Base-by-base conservation (phyloP, 495 filamentous ascomycete species). In the Aspergillus kassunensis region DNA sequence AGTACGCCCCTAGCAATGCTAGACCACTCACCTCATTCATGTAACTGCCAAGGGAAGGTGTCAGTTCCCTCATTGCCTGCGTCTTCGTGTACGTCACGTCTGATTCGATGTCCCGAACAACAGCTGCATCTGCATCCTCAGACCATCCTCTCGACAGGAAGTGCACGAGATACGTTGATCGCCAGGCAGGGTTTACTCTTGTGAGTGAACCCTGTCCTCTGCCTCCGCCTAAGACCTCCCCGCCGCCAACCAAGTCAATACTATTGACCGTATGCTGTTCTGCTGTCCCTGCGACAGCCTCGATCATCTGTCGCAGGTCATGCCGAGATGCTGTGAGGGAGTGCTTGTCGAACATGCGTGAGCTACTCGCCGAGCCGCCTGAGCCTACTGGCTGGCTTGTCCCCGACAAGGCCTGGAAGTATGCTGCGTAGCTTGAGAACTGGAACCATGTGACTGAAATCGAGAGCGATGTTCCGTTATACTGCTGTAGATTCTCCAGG, bases 81-180 rank as follows among this genome's bases (percentile, higher is more conserved):
- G 75, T 70, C 63, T 79, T 79, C 24, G 70, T 70, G 36, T 74
- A 64, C 3, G 78, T 80, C 19, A 81, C 62, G 46, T 73, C 72
- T 21, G 69, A 51, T 45, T 68, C 70, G 46, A 68, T 65, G 9
- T 59, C 59, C 35, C 69, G 54, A 30, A 69, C 71, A 10, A 65
- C 56, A n/a, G 64, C 61, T 1, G 68, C 61, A 24, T 69, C 66
- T 37, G 69, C 63, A 13, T 7, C 20, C 11, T 37, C 18, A 18
- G 29, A 10, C 69, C 71, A 76, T 8, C 61, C 46, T 1, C 67
- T 56, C 10, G 62, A 57, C 9, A 73, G 61, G 12, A 66, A 57
- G 25, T 61, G 51, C 54, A 74, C 63, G 29, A 74, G 51, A 36
- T 74, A 71, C 13, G 63, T 57, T 5, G 44, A 60, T 13, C 73